phyloP scores from a whole-genome alignment of 768 basidiomycete species.

The Russula dissimulans region DNA sequence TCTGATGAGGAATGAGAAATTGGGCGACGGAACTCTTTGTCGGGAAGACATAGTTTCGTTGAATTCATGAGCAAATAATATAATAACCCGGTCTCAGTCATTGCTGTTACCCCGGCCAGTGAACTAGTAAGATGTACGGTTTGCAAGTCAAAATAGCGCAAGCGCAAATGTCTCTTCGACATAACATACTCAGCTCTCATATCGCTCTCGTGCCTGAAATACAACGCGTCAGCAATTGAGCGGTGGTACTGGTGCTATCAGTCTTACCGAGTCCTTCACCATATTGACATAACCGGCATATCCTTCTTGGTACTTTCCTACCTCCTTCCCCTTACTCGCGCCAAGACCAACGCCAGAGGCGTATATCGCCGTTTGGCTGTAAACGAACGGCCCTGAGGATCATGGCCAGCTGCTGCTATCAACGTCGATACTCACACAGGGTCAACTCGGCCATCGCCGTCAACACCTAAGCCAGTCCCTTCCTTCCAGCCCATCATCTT shows the following conservation, averaged over 20 bases:
- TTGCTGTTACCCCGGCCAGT: background rate
- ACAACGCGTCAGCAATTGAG: background rate
- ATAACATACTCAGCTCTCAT: constrained; percentile 10
- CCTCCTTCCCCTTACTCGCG: constrained; percentile 83
- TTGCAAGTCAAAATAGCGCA: background rate
- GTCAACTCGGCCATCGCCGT: constrained; percentile 78
- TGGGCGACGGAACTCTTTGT: too few relatives aligned
- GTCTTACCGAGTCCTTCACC: constrained; percentile 60
- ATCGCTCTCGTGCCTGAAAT: constrained; percentile 22
- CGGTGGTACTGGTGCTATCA: background rate
- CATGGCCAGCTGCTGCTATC: background rate
- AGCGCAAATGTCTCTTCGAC: background rate
- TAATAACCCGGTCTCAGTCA: background rate
- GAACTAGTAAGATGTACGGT: constrained; percentile 9
- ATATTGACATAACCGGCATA: constrained; percentile 63
- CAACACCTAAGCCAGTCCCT: constrained; percentile 76
- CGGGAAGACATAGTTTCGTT: too few relatives aligned
- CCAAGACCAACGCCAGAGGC: constrained; percentile 83
- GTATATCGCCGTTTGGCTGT: constrained; percentile 76
- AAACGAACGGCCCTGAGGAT: background rate
- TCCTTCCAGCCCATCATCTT: constrained; percentile 99
- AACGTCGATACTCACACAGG: constrained; percentile 55
- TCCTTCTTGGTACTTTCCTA: constrained; percentile 61
- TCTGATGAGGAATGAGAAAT: too few relatives aligned
- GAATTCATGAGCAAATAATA: too few relatives aligned